These are phyloP conservation scores for Diutina catenulata DNA, from an alignment of 1,139 yeast genomes.

Conservation along the genomic window DNA sequence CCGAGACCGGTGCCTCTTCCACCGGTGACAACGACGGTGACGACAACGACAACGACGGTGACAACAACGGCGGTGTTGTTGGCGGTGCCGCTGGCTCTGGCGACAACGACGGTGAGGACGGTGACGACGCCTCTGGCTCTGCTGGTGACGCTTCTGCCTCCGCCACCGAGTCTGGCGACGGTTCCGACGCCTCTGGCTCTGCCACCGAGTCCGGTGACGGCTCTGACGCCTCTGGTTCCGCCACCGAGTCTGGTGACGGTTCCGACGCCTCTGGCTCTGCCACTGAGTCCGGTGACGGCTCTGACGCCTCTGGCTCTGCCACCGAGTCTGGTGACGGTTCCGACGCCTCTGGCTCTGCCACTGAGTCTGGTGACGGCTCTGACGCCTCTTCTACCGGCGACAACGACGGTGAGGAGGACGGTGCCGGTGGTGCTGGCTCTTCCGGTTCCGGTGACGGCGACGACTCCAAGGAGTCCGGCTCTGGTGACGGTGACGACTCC, in stretches of 20 bases:
- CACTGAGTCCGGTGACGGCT: neutral
- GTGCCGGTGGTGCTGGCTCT: neutral
- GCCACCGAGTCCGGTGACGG: neutral
- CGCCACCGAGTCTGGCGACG: neutral
- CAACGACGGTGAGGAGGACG: neutral
- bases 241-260: neutral
- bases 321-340: neutral
- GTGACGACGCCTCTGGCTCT: neutral
- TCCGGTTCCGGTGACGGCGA: neutral
- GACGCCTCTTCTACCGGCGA: neutral
- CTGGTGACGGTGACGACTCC: neutral
- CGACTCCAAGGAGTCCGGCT: neutral
- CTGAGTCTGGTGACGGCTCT: neutral
- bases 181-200: neutral
- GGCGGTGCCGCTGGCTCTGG: neutral
- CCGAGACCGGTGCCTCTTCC: neutral
- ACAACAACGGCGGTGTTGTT: neutral
- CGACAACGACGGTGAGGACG: neutral
- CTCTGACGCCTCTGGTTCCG: neutral
- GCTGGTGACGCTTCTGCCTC: neutral
- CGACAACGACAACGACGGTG: neutral
- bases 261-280: slow-evolving; percentile 1
- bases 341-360: slow-evolving; percentile 3
- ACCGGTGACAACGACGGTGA: neutral
- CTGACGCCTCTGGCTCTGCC: neutral